Evolutionary conservation across 169 alveolate species (phyloP), one percentile per base, ranked within the genome.

Genomic region (Hepatocystis sp.): DNA sequence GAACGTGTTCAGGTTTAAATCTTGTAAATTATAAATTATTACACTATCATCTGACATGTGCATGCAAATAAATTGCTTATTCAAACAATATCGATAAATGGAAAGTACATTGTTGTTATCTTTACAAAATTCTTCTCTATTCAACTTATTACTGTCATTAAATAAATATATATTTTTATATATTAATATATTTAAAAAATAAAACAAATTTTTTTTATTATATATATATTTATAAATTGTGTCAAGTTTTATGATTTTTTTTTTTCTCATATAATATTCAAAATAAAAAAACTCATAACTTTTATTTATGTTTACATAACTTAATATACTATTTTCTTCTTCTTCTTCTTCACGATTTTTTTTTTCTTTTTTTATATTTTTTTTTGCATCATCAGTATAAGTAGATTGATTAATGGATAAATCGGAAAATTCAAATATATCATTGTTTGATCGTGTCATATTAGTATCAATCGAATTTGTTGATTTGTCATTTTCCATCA

Each of bases 201-300:
- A 71, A 13, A 42, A 17, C 19, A 44, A 47, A 23, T 40, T 55
- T 13, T 51, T 40, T 51, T 61, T 56, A 27, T 71, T 17, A 17
- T 49, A 71, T 17, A 71, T 61, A 30, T 42, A 46, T 49, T 58
- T 71, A 71, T 51, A 42, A 13, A 40, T 23, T 8, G 28, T 36
- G 47, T 44, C 19, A 3, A 71, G 0, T 27, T 71, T 47, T 0
- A 39, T 3, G 1, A 55, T 4, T 11, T 36, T 71, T 36, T 58
- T 71, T 34, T 44, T 71, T 7, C 76, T 15, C 27, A 71, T 71
- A 34, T 49, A 56, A 64, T 61, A 71, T 61, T 71, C 86, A 21
- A 61, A 42, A 39, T 71, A 58, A 71, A 61, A 44, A 71, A 61
- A 11, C 44, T 42, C 17, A 61, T 39, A 13, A 44, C 71, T 13